Evolutionary conservation across 1,139 yeast species (phyloP), one percentile per base, ranked within the genome.

Genomic region (Entelexis sorbosivorans): DNA sequence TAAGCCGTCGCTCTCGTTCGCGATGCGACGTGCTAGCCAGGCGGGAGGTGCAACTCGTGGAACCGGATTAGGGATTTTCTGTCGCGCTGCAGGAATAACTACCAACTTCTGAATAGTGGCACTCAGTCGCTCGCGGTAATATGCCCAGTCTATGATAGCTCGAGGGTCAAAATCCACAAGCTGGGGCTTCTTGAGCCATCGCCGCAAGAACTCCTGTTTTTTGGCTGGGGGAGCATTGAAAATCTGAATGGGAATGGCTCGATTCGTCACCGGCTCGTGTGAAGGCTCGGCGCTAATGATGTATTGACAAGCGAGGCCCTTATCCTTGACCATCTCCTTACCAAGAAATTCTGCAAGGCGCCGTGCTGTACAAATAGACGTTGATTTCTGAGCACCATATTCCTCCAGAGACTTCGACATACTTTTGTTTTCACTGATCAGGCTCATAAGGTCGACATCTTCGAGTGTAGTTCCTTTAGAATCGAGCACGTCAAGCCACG

Each of bases 21-120:
- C 72, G 52, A 91, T 78, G 56, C 76, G 76, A 60, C 75, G 80
- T 57, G 75, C 76, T 49, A 93, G 73, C 99, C 99, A 93, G 35
- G 84, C 95, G 0, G 99, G 99, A 63, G 91, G 97, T 8, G 79
- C 78, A 11, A 93, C 89, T 59, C 97, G 73, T 2, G 97, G 96
- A 46, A 93, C 97, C 0, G 99, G 99, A 62, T 93, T 93, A n/a
- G 73, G 69, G 14, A 91, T 78, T 51, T 79, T 78, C 69, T 93
- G 98, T 54, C 89, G 72, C 8, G 97, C 98, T 9, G 99, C 99
- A 2, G 99, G 99, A 60, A 93, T 91, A 0, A 96, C 84, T 58
- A 93, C 87, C 61, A 93, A 87, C 66, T 93, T 93, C 66, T 89
- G 96, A 39, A 93, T 81, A 13, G 89, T 95, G 2, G 96, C 87